phyloP scores from a whole-genome alignment of 164 flowering plant species.

The Annona cherimola region DNA sequence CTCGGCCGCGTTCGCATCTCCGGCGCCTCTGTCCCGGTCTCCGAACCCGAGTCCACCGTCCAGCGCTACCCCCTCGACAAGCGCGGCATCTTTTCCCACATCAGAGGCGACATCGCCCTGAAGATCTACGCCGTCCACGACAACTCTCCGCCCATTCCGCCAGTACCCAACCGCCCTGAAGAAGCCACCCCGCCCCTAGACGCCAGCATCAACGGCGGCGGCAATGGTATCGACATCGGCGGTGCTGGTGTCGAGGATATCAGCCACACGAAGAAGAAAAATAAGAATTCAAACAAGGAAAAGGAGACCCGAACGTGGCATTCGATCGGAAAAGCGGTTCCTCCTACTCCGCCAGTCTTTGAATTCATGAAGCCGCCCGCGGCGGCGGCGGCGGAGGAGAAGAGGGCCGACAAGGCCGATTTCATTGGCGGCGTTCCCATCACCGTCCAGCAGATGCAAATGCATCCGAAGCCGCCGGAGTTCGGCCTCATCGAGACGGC shows the following conservation, averaged over 20 bases:
- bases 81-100: constrained; percentile 69
- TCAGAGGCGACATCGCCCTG: constrained; percentile 71
- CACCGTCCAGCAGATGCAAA: constrained; percentile 35
- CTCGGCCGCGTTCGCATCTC: constrained; percentile 79
- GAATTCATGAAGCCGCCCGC: constrained; percentile 2
- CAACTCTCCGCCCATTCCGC: constrained; percentile 1
- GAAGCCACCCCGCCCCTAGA: neutral
- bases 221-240: neutral
- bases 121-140: constrained; percentile 32
- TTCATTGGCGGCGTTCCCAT: constrained; percentile 2
- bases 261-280: constrained; percentile 35
- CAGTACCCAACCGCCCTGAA: constrained; percentile 5
- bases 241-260: constrained; percentile 4
- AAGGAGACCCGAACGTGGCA: constrained; percentile 51
- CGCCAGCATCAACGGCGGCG: neutral
- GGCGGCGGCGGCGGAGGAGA: constrained; percentile 13
- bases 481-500: constrained; percentile 63
- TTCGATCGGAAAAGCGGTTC: constrained; percentile 41
- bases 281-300: constrained; percentile 8
- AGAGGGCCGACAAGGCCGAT: constrained; percentile 35
- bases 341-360: neutral
- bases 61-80: constrained; percentile 84
- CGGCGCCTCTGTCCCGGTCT: constrained; percentile 48
- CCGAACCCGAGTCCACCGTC: constrained; percentile 44
- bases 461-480: constrained; percentile 36